Evolutionary conservation across 352 stramenopile species (phyloP), one percentile per base, ranked within the genome.

Genomic region (Peronospora farinosa): DNA sequence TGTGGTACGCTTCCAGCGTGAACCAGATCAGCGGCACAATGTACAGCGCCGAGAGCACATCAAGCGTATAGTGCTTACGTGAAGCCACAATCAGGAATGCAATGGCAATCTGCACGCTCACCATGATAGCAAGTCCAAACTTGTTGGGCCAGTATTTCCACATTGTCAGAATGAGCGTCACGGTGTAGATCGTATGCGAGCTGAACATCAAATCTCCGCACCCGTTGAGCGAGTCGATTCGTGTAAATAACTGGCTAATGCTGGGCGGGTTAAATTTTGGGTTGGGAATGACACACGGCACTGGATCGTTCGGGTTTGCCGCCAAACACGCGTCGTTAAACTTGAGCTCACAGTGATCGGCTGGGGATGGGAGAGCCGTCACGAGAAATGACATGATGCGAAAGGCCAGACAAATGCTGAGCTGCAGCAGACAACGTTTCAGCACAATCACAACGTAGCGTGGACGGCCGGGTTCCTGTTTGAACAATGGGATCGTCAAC

Each of bases 131-230:
- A 51, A 91, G 67, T 36, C 90, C 62, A 45, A 63, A 78, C 51
- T 81, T 86, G 72, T 81, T 88, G 51, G 69, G 75, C 77, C 85
- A 95, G 72, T 88, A 95, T 63, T 93, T 95, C 72, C 62, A 87
- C 30, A 88, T 58, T 19, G 73, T 84, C 30, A 92, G 60, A 50
- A 95, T 93, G 41, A 95, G 75, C 52, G 83, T 86, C 65, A 96
- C 57, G 3, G 84, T 94, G 78, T 93, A 95, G 60, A 95, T 96
- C 16, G 84, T 96, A 69, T 96, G 87, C 27, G 82, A 95, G 57
- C 83, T 95, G 57, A 95, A 96, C 84, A 96, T 96, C 48, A 96
- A 68, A 56, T 96, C 87, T 30, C 87, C 87, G 42, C 87, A 96
- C 44, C 83, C 81, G 17, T 88, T 88, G 37, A 93, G 65, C n/a